Evolutionary conservation across 106 monocot species (phyloP), one percentile per base, ranked within the genome.

Genomic region (Dendrobium chrysotoxum): DNA sequence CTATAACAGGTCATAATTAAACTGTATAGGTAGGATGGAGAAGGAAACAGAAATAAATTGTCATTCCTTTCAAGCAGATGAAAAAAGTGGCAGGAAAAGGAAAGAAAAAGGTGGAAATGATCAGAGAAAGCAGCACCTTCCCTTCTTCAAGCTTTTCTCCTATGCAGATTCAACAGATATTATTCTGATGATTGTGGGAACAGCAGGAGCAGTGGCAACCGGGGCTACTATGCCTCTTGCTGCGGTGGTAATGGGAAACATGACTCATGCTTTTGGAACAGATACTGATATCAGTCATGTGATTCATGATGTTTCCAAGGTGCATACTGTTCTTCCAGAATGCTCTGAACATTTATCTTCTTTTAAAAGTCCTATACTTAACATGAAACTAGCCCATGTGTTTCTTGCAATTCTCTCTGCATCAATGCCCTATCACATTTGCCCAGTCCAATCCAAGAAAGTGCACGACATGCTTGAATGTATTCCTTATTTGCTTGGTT

Each of bases 261-360:
- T 85, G 26, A 28, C 83, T 26, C 79, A 83, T 28, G 80, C 83
- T 28, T 88, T 88, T 58, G 85, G 83, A 6, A 38, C 40, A 16
- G 18, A 26, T 35, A 25, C 17, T 23, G 40, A 39, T 4, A 75
- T 12, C 18, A 68, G 28, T 35, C 0, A 17, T 2, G 61, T 85
- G 2, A 76, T 88, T 21, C 44, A 58, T 8, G 30, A 78, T 21
- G 88, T 88, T 4, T 80, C 82, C 83, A 80, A 88, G 85, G 88
- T 88, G 61, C 16, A 26, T 30, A 7, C 39, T 18, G 10, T 31
- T n/a, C 28, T 11, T 10, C 3, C 31, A 31, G 1, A 31, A 31
- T 31, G 31, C 31, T 31, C 31, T 31, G 31, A 0, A 31, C 31
- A 31, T 31, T 31, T 31, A 31, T 31, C 31, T 31, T 31, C 1